Conservation (phyloP, 2,329 filamentous ascomycete genomes). For the Pezizomycotina sp. region DNA sequence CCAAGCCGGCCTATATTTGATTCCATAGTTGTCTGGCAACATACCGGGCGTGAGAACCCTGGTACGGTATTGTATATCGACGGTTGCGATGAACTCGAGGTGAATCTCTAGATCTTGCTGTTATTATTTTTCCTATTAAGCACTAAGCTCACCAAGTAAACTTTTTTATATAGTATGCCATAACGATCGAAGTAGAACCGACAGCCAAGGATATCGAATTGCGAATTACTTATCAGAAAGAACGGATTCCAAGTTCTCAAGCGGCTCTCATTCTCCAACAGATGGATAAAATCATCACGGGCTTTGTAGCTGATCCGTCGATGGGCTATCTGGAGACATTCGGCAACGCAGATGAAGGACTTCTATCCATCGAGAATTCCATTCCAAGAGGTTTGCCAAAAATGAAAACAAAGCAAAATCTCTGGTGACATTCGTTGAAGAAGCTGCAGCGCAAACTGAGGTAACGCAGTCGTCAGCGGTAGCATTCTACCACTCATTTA, state of each 20-base stretch:
- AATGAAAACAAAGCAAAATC: slow-evolving; percentile 5
- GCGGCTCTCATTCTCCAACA: slow-evolving; percentile 43
- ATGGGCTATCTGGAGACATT: slow-evolving; percentile 28
- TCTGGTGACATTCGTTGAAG: slow-evolving; percentile 40
- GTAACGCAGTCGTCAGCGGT: too few relatives aligned
- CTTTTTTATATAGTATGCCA: slow-evolving; percentile 20
- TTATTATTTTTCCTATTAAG: background rate
- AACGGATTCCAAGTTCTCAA: slow-evolving; percentile 40
- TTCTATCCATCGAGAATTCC: slow-evolving; percentile 38
- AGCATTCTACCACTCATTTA: slow-evolving; percentile 41
- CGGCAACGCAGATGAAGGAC: slow-evolving; percentile 24
- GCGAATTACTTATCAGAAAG: slow-evolving; percentile 40
- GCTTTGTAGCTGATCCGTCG: slow-evolving; percentile 31
- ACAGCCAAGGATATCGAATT: slow-evolving; percentile 32
- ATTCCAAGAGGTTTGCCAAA: slow-evolving; percentile 23
- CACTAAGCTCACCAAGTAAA: slow-evolving; percentile 8
- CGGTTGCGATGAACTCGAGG: slow-evolving; percentile 58
- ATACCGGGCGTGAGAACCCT: slow-evolving; percentile 37
- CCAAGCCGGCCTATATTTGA: slow-evolving; percentile 52
- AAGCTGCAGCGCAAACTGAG: slow-evolving; percentile 32
- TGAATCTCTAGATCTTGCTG: slow-evolving; percentile 31
- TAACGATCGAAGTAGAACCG: slow-evolving; percentile 65
- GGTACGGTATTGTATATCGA: slow-evolving; percentile 38
- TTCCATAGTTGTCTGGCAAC: slow-evolving; percentile 68
- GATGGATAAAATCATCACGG: slow-evolving; percentile 38